Evolutionary conservation across 352 stramenopile genomes (phyloP).

Genomic region (Phytopythium mirpurense): DNA sequence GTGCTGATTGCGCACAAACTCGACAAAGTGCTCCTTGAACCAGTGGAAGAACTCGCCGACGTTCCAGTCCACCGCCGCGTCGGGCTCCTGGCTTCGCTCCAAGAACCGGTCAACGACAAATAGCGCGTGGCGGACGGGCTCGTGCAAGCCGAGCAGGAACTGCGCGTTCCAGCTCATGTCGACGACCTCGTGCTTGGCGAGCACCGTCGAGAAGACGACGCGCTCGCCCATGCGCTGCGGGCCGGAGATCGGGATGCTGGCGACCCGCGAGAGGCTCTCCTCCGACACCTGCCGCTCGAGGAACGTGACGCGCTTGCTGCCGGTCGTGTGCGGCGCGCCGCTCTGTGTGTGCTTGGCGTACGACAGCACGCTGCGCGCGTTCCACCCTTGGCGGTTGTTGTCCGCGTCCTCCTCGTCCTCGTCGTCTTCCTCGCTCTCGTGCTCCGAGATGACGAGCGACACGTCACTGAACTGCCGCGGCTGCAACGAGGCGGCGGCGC

Average conservation of each 20-base stretch:
- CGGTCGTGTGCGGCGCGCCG: slow-evolving; percentile 20
- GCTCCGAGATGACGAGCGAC: slow-evolving; percentile 34
- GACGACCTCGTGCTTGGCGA: slow-evolving; percentile 38
- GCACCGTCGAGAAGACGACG: slow-evolving; percentile 67
- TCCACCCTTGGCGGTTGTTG: slow-evolving; percentile 5
- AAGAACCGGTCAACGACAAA: slow-evolving; percentile 83
- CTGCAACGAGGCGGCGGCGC: slow-evolving; percentile 1
- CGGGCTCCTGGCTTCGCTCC: slow-evolving; percentile 41
- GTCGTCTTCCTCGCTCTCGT: slow-evolving; percentile 28
- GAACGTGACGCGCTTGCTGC: slow-evolving; percentile 12
- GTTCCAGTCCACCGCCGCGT: slow-evolving; percentile 42
- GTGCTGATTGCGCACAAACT: slow-evolving; percentile 71
- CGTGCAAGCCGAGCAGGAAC: slow-evolving; percentile 71
- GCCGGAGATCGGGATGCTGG: slow-evolving; percentile 38
- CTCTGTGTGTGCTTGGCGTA: slow-evolving; percentile 5
- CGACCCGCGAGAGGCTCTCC: slow-evolving; percentile 34
- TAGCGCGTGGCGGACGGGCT: slow-evolving; percentile 73
- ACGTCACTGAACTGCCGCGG: slow-evolving; percentile 20
- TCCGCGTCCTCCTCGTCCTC: slow-evolving; percentile 14
- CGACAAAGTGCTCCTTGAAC: slow-evolving; percentile 79
- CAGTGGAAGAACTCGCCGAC: slow-evolving; percentile 70
- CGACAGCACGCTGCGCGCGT: slow-evolving; percentile 1
- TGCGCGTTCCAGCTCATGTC: slow-evolving; percentile 69
- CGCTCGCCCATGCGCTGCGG: slow-evolving; percentile 30
- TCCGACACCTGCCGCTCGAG: slow-evolving; percentile 30